A percentile compares a stretch with the other conserved stretches of the same genome.
Evolutionary conservation across 2,329 filamentous ascomycete species (phyloP).

Genomic region (Aspergillus aculeatus): DNA sequence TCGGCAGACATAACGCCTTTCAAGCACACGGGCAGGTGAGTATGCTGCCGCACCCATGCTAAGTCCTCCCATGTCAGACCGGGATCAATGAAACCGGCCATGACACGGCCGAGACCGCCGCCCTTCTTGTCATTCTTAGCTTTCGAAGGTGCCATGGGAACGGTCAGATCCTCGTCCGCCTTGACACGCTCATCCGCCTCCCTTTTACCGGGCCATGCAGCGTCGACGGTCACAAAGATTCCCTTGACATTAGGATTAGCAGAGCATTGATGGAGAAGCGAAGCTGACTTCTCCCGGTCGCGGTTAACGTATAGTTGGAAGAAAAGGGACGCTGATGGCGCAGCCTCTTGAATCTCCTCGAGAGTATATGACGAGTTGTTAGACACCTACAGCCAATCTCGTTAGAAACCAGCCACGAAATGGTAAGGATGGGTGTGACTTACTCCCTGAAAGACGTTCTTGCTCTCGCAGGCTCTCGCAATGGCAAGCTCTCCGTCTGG

Average conservation of each 20-base stretch:
- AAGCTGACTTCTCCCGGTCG: slow-evolving; percentile 49
- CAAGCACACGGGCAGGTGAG: slow-evolving; percentile 53
- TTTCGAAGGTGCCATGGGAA: slow-evolving; percentile 46
- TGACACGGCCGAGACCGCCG: slow-evolving; percentile 53
- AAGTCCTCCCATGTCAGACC: slow-evolving; percentile 55
- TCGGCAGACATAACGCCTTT: slow-evolving; percentile 59
- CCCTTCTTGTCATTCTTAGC: slow-evolving; percentile 54
- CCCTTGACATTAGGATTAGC: slow-evolving; percentile 45
- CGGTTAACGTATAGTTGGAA: slow-evolving; percentile 58
- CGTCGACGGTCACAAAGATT: slow-evolving; percentile 56
- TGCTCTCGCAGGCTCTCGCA: slow-evolving; percentile 51
- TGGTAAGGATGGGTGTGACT: slow-evolving; percentile 6
- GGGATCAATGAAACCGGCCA: slow-evolving; percentile 54
- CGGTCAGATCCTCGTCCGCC: slow-evolving; percentile 43
- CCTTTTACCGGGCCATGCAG: slow-evolving; percentile 55
- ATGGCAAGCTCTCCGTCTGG: slow-evolving; percentile 61
- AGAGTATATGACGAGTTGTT: slow-evolving; percentile 62
- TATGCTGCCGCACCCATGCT: slow-evolving; percentile 51
- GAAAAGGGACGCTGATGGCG: slow-evolving; percentile 46
- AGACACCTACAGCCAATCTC: slow-evolving; percentile 44
- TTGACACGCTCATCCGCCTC: slow-evolving; percentile 58
- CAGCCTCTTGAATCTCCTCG: slow-evolving; percentile 51
- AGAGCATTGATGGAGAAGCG: slow-evolving; percentile 45
- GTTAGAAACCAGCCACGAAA: not conserved
- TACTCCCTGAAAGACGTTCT: slow-evolving; percentile 57